Base-by-base conservation (phyloP, 345 rosid genomes). In the Gossypium thurberi region DNA sequence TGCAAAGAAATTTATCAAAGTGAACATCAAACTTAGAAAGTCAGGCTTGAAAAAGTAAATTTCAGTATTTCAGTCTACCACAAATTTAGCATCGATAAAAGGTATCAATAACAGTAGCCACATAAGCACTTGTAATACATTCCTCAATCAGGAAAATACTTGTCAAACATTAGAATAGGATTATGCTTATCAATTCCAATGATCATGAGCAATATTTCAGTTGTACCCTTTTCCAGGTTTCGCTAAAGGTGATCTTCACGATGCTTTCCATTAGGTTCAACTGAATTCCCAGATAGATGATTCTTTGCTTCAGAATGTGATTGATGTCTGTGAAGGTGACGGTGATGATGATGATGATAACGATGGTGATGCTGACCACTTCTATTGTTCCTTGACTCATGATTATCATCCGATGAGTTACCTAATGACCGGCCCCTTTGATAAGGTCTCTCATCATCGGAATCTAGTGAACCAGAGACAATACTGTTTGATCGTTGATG, bases 391-490 rank as follows among this genome's bases (percentile, higher is more conserved):
- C 82, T 81, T 4, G 48, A 65, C 37, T 79, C 85, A 57, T 18
- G 44, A 72, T 52, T 71, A 63, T 81, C 81, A 65, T 81, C 86
- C 0, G 85, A 84, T 47, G 82, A 82, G 82, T 75, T 81, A 9
- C 84, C 83, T 17, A 70, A 14, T 26, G 83, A 74, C 33, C 13
- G n/a, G 72, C 75, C 77, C 79, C 72, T 77, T 50, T 0, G 26
- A 3, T 71, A 61, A 48, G 2, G 44, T 64, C 57, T 76, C 8
- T 43, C 59, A 6, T 67, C 77, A 70, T 74, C 77, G 43, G 80
- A 81, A 73, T 87, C 85, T 0, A 76, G 72, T 2, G 82, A 77
- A 47, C 72, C 62, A 10, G 61, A 56, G 26, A 75, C 79, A n/a
- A n/a, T 23, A 26, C 73, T 61, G 60, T 52, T 81, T 8, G 73